phyloP scores from a whole-genome alignment of 257 asterid species.

The Nicotiana tomentosiformis region DNA sequence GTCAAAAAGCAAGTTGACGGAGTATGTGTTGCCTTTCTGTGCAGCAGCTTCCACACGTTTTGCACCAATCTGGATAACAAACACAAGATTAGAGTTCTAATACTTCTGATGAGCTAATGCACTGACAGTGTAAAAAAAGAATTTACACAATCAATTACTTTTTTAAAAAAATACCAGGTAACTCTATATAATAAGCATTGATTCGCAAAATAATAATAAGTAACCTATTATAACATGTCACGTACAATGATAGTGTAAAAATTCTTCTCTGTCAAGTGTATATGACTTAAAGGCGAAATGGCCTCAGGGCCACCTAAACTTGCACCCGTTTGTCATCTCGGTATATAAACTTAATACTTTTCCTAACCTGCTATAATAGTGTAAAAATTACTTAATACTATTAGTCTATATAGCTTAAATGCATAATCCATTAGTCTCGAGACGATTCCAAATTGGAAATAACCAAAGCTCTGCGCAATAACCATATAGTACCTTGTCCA shows the following conservation, averaged over 20 bases:
- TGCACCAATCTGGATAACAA: constrained; percentile 58
- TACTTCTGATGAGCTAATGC: neutral
- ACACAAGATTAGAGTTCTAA: neutral
- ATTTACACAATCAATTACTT: neutral
- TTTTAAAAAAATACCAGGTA: neutral
- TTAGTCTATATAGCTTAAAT: neutral
- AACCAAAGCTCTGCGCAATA: neutral
- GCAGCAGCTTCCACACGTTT: constrained; percentile 77
- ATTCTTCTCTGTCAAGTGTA: neutral
- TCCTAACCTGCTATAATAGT: neutral
- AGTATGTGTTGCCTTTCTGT: constrained; percentile 73
- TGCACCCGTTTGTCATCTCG: no score
- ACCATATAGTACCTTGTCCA: constrained; percentile 72
- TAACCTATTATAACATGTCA: neutral
- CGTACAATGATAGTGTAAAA: neutral
- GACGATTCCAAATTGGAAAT: neutral
- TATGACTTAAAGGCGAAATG: neutral
- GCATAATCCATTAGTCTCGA: neutral
- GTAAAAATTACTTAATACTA: neutral
- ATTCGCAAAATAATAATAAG: neutral
- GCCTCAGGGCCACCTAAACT: no score
- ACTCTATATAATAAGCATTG: neutral
- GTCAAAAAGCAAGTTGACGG: constrained; percentile 67
- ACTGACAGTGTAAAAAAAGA: no score
- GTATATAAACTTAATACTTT: no score